Percentiles rank a stretch among this genome's conserved stretches.
Evolutionary conservation across 805 yeast genomes (phyloP).

Genomic region (Tetrapisispora taiwanensis): DNA sequence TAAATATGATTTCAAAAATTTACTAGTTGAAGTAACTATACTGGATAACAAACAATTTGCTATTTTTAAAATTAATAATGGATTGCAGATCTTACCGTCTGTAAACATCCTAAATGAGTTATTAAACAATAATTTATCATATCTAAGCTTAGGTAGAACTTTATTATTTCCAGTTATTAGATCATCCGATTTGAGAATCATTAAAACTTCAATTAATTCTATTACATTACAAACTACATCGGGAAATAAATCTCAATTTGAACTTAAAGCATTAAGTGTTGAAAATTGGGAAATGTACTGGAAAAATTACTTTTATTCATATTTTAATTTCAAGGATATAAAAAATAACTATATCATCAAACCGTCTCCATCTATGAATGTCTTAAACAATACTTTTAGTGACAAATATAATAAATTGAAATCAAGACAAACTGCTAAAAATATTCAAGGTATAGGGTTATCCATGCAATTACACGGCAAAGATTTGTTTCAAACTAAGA

Average conservation of each 20-base stretch:
- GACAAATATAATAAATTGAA: neutral
- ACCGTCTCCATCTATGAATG: neutral
- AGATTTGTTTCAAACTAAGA: conserved; percentile 5
- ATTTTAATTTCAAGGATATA: conserved; percentile 9
- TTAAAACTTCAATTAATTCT: conserved; percentile 5
- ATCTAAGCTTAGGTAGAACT: conserved; percentile 18
- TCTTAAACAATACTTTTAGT: neutral
- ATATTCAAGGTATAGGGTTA: conserved; percentile 12
- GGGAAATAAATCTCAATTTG: conserved; percentile 15
- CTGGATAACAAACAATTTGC: conserved; percentile 21
- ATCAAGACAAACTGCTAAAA: neutral
- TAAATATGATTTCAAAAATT: conserved; percentile 10
- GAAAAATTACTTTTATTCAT: conserved; percentile 8
- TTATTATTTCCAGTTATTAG: conserved; percentile 21
- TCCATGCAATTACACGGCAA: neutral
- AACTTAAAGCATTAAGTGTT: conserved; percentile 15
- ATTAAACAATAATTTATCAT: conserved; percentile 6
- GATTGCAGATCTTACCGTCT: conserved; percentile 7
- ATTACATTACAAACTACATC: conserved; percentile 14
- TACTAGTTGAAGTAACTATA: conserved; percentile 20
- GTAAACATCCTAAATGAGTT: conserved; percentile 9
- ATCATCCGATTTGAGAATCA: conserved; percentile 15
- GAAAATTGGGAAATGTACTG: conserved; percentile 22
- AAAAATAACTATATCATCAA: conserved; percentile 5
- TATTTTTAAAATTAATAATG: conserved; percentile 19